Evolutionary conservation across 192 early-diverging fungal species (phyloP).

Genomic region (Endogone sp.): DNA sequence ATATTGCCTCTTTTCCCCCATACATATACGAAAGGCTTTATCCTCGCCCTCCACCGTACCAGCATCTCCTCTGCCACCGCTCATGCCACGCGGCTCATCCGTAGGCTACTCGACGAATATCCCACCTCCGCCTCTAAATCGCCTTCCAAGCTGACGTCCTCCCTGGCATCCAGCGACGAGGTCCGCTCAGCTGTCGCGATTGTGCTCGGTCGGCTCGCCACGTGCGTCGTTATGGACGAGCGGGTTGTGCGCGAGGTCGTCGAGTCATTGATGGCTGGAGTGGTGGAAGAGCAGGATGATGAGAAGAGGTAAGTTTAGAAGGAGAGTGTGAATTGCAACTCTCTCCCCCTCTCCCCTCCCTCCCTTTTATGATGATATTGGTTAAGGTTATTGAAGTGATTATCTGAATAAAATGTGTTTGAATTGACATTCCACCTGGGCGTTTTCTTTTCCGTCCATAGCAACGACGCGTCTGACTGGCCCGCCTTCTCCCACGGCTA

Average conservation of each 20-base stretch:
- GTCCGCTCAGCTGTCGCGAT: conserved; percentile 37
- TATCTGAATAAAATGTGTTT: too few relatives aligned
- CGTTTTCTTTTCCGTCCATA: too few relatives aligned
- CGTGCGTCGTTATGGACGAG: conserved; percentile 32
- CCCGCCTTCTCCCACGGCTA: conserved; percentile 31
- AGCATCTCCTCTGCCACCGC: neutral
- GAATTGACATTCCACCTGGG: too few relatives aligned
- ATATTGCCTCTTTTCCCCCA: too few relatives aligned
- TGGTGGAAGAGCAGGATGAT: conserved; percentile 8
- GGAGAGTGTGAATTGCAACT: too few relatives aligned
- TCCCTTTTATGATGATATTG: too few relatives aligned
- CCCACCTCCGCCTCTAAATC: neutral
- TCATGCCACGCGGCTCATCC: neutral
- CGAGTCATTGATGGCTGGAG: conserved; percentile 16
- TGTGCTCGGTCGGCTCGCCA: conserved; percentile 30
- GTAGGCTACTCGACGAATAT: neutral
- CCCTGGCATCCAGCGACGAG: conserved; percentile 26
- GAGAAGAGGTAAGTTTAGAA: neutral
- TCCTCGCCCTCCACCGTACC: neutral
- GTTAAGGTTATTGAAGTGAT: too few relatives aligned
- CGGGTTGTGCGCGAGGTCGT: conserved; percentile 27
- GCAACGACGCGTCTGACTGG: conserved; percentile 30
- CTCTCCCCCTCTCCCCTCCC: neutral
- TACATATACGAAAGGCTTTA: neutral
- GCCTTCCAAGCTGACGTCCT: neutral